Conservation (phyloP, 192 early-diverging fungal species). For the Nowakowskiella sp. region DNA sequence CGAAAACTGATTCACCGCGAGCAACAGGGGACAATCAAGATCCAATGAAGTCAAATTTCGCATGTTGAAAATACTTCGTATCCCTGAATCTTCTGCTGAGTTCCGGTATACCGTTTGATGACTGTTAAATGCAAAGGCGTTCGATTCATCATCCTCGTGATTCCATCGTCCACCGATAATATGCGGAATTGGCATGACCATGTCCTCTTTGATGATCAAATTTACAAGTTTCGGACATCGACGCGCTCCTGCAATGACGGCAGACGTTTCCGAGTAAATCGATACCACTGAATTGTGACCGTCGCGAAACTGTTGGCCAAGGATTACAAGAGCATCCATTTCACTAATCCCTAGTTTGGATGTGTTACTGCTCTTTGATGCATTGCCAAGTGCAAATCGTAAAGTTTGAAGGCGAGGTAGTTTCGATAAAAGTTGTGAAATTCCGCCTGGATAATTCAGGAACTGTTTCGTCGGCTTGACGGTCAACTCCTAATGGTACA, state of each 20-base stretch:
- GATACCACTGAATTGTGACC: not conserved
- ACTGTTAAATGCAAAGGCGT: too few relatives aligned
- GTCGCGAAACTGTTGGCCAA: not conserved
- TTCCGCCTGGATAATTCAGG: not conserved
- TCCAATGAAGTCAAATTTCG: not conserved
- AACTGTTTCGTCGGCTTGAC: not conserved
- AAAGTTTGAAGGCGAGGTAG: not conserved
- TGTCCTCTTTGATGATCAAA: not conserved
- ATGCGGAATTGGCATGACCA: not conserved
- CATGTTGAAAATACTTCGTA: not conserved
- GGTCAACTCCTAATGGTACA: not conserved
- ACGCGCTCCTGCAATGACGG: not conserved
- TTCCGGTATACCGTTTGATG: too few relatives aligned
- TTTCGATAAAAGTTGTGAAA: too few relatives aligned
- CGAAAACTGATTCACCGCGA: constrained; percentile 1
- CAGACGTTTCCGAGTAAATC: not conserved
- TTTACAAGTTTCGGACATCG: not conserved
- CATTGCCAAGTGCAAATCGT: not conserved
- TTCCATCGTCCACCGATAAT: not conserved
- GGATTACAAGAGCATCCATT: not conserved
- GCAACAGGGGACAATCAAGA: not conserved
- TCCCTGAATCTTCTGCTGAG: not conserved
- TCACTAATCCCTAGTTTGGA: too few relatives aligned
- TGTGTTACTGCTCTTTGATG: too few relatives aligned
- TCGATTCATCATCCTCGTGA: not conserved